Evolutionary conservation across 140 eudicot species (phyloP).

Genomic region (Stevia rebaudiana): DNA sequence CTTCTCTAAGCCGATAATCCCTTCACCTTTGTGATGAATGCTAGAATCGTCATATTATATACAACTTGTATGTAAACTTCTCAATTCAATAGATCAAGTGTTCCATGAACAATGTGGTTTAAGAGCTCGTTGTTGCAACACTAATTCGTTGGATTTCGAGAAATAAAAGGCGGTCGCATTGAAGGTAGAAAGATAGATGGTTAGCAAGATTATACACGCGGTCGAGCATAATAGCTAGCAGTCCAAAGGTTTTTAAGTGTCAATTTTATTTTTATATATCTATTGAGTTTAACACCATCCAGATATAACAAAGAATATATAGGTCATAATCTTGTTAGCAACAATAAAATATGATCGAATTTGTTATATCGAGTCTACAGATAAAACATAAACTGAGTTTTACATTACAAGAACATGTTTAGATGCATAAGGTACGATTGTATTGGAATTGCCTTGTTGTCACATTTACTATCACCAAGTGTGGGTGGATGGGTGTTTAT

Average conservation of each 20-base stretch:
- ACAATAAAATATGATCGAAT: background rate
- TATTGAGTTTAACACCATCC: too few species aligned
- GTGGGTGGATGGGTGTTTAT: conserved; percentile 28
- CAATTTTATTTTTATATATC: too few species aligned
- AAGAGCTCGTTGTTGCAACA: background rate
- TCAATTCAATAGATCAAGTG: background rate
- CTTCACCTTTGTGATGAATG: too few species aligned
- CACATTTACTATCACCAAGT: conserved; percentile 28
- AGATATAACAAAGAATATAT: too few species aligned
- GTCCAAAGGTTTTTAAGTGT: too few species aligned
- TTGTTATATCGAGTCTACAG: background rate
- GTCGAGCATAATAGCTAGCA: too few species aligned
- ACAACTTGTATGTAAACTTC: too few species aligned
- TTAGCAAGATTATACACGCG: background rate
- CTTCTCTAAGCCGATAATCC: too few species aligned
- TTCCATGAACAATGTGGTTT: background rate
- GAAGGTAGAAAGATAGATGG: background rate
- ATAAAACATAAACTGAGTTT: background rate
- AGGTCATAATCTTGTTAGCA: conserved; percentile 1
- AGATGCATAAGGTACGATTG: conserved; percentile 11
- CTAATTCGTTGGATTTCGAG: background rate
- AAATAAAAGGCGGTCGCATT: background rate
- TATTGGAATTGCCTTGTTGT: conserved; percentile 30
- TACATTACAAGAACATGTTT: background rate
- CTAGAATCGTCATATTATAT: background rate